Evolutionary conservation across 2,329 filamentous ascomycete genomes (phyloP).

Genomic region (Thelonectria blattea): DNA sequence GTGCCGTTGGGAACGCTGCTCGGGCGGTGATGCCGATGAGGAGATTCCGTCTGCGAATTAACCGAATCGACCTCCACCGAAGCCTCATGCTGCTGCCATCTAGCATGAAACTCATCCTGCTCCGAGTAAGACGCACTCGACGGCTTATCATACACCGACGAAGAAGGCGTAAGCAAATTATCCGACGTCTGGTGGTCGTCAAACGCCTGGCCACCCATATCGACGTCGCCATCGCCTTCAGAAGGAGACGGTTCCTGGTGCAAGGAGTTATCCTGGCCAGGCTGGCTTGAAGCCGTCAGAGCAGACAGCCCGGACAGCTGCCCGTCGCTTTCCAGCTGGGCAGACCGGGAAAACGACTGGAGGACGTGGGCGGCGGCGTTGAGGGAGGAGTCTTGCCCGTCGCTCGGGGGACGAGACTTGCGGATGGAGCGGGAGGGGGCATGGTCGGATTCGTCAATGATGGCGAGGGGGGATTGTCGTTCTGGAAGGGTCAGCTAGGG

Average conservation of each 20-base stretch:
- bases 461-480: neutral
- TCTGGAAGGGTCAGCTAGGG: neutral
- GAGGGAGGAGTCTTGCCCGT: constrained; percentile 10
- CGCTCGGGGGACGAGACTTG: neutral
- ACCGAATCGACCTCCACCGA: neutral
- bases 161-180: neutral
- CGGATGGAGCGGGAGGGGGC: neutral
- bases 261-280: too few species aligned
- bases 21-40: neutral
- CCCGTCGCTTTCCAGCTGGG: neutral
- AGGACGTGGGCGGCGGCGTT: constrained; percentile 16
- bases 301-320: neutral
- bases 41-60: neutral
- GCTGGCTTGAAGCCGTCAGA: neutral
- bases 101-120: neutral
- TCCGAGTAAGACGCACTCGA: neutral
- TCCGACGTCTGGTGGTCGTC: neutral
- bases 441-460: constrained; percentile 21
- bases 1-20: neutral
- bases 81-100: neutral
- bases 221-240: neutral
- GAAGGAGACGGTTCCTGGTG: neutral
- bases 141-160: neutral
- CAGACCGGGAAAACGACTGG: constrained; percentile 14
- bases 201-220: neutral